Evolutionary conservation across 1,139 yeast species (phyloP).

Genomic region (Nakaseomyces nivariensis): DNA sequence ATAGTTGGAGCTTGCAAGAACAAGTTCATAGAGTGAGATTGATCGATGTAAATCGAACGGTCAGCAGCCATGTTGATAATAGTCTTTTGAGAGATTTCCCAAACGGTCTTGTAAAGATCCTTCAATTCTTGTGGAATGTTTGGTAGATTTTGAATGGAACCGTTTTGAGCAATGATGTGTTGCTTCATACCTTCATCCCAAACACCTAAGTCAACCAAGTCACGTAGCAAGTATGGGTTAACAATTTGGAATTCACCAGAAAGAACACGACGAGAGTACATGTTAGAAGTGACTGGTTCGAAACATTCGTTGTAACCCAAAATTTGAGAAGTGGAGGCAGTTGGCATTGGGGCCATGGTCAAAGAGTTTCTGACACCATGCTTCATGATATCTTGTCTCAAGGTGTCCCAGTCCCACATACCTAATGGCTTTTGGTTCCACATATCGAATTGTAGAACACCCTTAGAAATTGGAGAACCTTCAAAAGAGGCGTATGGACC

Average conservation of each 20-base stretch:
- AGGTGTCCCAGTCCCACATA: conserved; percentile 60
- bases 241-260: conserved; percentile 87
- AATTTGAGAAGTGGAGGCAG: conserved; percentile 90
- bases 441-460: conserved; percentile 65
- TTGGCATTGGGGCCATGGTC: conserved; percentile 89
- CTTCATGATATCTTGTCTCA: conserved; percentile 47
- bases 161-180: conserved; percentile 64
- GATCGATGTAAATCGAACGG: conserved; percentile 87
- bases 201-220: conserved; percentile 69
- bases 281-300: conserved; percentile 83
- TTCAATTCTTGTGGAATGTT: conserved; percentile 70
- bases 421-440: conserved; percentile 41
- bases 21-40: conserved; percentile 82
- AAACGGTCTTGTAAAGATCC: conserved; percentile 79
- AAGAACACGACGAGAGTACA: conserved; percentile 73
- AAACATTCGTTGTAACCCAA: conserved; percentile 84
- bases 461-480: conserved; percentile 80
- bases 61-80: conserved; percentile 93
- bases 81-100: conserved; percentile 88
- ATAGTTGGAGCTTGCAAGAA: conserved; percentile 73
- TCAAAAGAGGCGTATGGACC: conserved; percentile 61
- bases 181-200: conserved; percentile 79
- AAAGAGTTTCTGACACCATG: conserved; percentile 73
- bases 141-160: conserved; percentile 72
- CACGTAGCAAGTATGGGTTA: conserved; percentile 71